Conservation (phyloP, 768 basidiomycete genomes). For the Candolleomyces eurysporus region DNA sequence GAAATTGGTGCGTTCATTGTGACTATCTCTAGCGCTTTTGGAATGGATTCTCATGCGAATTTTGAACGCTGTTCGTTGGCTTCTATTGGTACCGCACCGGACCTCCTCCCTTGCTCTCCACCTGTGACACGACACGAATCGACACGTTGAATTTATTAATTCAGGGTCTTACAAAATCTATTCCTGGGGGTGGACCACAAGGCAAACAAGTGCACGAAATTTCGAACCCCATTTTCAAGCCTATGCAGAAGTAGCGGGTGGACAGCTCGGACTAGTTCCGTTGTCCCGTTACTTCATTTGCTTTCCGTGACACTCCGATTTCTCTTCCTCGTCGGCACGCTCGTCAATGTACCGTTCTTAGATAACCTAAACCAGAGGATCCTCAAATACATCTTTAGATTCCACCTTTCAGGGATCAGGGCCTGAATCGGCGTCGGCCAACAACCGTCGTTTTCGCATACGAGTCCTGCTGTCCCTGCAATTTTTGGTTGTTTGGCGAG, state of each 20-base stretch:
- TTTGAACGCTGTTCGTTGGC: neutral
- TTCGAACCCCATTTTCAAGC: slow-evolving; percentile 76
- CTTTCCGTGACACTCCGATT: slow-evolving; percentile 9
- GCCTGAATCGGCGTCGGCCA: too few species aligned
- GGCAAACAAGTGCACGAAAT: slow-evolving; percentile 87
- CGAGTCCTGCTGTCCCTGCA: too few species aligned
- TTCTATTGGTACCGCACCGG: too few species aligned
- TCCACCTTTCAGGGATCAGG: too few species aligned
- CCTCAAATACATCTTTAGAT: neutral
- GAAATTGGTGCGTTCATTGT: slow-evolving; percentile 70
- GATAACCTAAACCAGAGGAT: too few species aligned
- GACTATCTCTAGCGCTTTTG: neutral
- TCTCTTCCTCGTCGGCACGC: slow-evolving; percentile 12
- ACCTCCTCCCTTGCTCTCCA: too few species aligned
- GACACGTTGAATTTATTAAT: neutral
- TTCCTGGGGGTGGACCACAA: slow-evolving; percentile 84
- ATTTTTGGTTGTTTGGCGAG: slow-evolving; percentile 15
- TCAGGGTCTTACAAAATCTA: slow-evolving; percentile 87
- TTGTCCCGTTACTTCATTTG: neutral
- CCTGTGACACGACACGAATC: neutral
- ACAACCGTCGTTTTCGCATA: too few species aligned
- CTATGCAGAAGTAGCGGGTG: slow-evolving; percentile 72
- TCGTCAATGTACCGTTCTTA: slow-evolving; percentile 4
- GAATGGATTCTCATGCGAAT: neutral
- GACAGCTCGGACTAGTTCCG: neutral